Evolutionary conservation across 2,329 filamentous ascomycete species (phyloP), one percentile per base, ranked within the genome.

Genomic region (Seiridium unicorne): DNA sequence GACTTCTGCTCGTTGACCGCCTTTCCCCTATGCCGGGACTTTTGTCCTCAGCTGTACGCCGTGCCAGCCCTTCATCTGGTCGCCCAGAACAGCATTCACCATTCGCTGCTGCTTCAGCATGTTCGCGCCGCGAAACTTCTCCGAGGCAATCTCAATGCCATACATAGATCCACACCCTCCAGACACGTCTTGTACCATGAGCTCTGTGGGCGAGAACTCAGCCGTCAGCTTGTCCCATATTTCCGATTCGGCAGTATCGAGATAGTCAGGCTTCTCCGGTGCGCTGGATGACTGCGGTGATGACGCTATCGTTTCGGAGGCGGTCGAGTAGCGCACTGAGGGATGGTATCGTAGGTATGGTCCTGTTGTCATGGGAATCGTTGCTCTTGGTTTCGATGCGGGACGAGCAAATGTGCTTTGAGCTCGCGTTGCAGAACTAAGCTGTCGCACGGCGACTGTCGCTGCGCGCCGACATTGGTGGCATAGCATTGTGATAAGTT

Each of bases 101-200:
- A 94, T 81, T 62, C 90, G 82, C 76, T 95, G 91, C 78, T 95
- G 91, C 81, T 91, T 91, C 62, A 96, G 84, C 73, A 93, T 87
- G 55, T 80, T 83, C 67, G 87, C 73, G 51, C 91, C 92, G 58
- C 82, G 81, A 75, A 96, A 96, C 68, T 81, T 83, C 51, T 86
- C 81, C 6, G 89, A 91, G 53, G 87, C 83, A 64, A 95, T 87
- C 68, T 93, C 89, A 65, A 96, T 89, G 59, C 87, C 89, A 77
- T 95, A 95, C 92, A 95, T 95, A 70, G 88, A 91, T 8, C 91
- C 91, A 76, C 91, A 96, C 36, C 91, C 91, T 61, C 92, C 91
- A 32, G 89, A 92, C 56, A 95, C 86, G 76, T 96, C 91, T 72
- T 89, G 88, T 8, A 95, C 90, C 73, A 87, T 74, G 34, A 87